phyloP scores from a whole-genome alignment of 768 basidiomycete genomes.

The Rhodotorula babjevae region DNA sequence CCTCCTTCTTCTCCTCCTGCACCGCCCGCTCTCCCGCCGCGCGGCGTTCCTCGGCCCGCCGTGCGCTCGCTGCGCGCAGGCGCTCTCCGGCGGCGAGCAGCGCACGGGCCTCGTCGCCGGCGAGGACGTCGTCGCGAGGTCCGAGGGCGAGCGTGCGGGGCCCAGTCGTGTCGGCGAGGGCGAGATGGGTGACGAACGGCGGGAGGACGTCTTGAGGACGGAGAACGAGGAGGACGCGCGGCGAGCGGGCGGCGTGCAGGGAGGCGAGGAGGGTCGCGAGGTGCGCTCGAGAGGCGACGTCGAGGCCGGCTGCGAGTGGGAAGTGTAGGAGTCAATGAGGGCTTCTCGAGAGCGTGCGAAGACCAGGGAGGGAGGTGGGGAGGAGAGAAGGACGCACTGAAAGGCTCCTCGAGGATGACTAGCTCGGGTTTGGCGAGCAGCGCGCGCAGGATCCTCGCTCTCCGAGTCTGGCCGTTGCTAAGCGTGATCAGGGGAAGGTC shows the following conservation, averaged over 20 bases:
- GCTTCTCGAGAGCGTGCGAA: too few species aligned
- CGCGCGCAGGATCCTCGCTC: constrained; percentile 75
- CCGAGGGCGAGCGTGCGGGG: constrained; percentile 6
- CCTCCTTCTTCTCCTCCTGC: not conserved
- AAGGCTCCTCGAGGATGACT: constrained; percentile 83
- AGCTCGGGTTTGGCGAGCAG: constrained; percentile 66
- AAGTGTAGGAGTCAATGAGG: not conserved
- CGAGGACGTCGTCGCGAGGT: constrained; percentile 8
- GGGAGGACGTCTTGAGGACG: constrained; percentile 69
- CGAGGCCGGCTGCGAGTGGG: constrained; percentile 65
- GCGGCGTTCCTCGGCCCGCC: not conserved
- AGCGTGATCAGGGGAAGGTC: constrained; percentile 78
- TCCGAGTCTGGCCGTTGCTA: constrained; percentile 84
- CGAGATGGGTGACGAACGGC: constrained; percentile 67
- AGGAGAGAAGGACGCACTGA: constrained; percentile 56
- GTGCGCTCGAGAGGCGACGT: constrained; percentile 57
- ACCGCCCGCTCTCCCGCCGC: not conserved
- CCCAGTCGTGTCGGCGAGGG: constrained; percentile 35
- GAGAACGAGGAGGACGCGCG: constrained; percentile 63
- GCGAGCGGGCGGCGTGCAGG: constrained; percentile 54
- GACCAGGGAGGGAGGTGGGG: not conserved
- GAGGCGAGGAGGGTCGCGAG: constrained; percentile 58
- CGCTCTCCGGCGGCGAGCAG: constrained; percentile 10
- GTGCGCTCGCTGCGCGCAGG: not conserved
- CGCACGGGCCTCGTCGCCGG: not conserved